Evolutionary conservation across 2,329 filamentous ascomycete species (phyloP), one percentile per base, ranked within the genome.

Genomic region (Trichophaea hybrida): DNA sequence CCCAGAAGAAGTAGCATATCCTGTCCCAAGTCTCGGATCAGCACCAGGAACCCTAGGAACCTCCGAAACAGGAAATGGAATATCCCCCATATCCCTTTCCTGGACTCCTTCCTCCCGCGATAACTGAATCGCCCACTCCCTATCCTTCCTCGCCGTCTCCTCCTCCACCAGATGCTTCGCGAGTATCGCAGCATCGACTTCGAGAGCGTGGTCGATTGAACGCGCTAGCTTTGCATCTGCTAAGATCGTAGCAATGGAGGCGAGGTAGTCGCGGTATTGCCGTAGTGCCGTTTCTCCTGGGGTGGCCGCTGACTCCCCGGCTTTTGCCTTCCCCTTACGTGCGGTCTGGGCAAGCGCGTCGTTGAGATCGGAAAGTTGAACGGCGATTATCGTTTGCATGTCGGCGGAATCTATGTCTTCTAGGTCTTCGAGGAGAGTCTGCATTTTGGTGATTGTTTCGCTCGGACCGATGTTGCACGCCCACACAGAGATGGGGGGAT

Each of bases 281-380:
- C 59, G 32, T n/a, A 65, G 48, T n/a, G 62, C 62, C 12, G 38
- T 15, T 33, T 58, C 61, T 3, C 24, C 24, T 24, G 24, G 24
- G 24, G 24, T 24, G 15, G 60, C 62, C 34, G 37, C 61, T 6
- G 46, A 48, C 6, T 40, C 61, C 7, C 61, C 58, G 1, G 37
- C 51, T 6, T 6, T 50, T 2, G 53, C 61, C 46, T 64, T 63
- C 4, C 61, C 62, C 50, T 63, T 64, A 8, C 62, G 61, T 4
- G 51, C 8, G 37, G 6, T 44, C 10, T 17, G 17, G 15, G 55
- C 10, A 5, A 58, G 34, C 6, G 52, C 55, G 3, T 48, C 32
- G 8, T 59, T 46, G 32, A 65, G 35, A 53, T 63, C 64, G 13
- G 49, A 2, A 2, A 65, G 31, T 6, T 65, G 64, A 3, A 65